Evolutionary conservation across 2,329 filamentous ascomycete genomes (phyloP).

Genomic region (Coleophoma crateriformis): DNA sequence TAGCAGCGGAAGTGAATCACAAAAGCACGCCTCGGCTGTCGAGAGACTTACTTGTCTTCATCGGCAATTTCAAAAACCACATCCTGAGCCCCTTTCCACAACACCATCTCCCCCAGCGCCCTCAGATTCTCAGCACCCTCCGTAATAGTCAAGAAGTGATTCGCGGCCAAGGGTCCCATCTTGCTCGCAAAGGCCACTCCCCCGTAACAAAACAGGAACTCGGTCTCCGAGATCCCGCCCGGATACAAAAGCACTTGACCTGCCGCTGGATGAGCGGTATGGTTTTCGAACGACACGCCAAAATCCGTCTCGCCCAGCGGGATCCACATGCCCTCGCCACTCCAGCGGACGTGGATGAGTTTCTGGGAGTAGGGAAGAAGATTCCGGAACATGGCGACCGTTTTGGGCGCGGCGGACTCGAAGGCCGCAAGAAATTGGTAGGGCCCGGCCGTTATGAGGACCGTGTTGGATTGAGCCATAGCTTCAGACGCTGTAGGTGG

Average conservation of each 20-base stretch:
- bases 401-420: conserved; percentile 12
- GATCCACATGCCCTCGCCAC: conserved; percentile 21
- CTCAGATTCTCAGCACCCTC: conserved; percentile 17
- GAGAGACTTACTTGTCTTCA: conserved; percentile 1
- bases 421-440: conserved; percentile 3
- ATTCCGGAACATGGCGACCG: conserved; percentile 12
- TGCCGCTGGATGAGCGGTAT: conserved; percentile 16
- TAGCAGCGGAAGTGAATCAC: neutral
- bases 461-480: conserved; percentile 1
- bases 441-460: conserved; percentile 6
- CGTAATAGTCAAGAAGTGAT: conserved; percentile 20
- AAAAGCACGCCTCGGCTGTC: no score
- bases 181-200: conserved; percentile 19
- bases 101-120: conserved; percentile 14
- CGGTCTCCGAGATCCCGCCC: conserved; percentile 17
- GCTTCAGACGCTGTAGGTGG: no score
- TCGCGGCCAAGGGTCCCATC: conserved; percentile 19
- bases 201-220: conserved; percentile 19
- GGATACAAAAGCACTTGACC: conserved; percentile 20
- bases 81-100: conserved; percentile 20
- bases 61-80: conserved; percentile 17
- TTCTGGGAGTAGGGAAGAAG: conserved; percentile 20
- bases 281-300: conserved; percentile 17
- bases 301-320: conserved; percentile 18
- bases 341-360: conserved; percentile 22